Evolutionary conservation across 2,329 filamentous ascomycete genomes (phyloP), one percentile per base, ranked within the genome.

Genomic region (Coniella lustricola): DNA sequence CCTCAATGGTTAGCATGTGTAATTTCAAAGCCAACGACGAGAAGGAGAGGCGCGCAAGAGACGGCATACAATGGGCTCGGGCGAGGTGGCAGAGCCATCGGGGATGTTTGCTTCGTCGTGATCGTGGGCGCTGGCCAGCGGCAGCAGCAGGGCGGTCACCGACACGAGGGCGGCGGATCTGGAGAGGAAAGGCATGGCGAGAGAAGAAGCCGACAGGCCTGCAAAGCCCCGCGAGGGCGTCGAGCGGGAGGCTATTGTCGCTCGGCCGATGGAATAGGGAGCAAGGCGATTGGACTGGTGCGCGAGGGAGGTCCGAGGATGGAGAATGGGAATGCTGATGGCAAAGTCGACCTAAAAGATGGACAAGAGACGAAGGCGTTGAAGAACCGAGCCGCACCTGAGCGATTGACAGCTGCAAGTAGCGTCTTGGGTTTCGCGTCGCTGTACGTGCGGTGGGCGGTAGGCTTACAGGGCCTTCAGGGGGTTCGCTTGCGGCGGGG

Each of bases 31-130:
- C n/a, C n/a, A 14, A 18, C 22, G 29, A 37, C 22, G 16, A 14
- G 20, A 8, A 9, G 13, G 10, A 20, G 21, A 20, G n/a, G 13
- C n/a, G n/a, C 13, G 38, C 14, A 5, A 4, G 14, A 13, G 31
- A 39, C 25, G 33, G 14, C 81, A 51, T 72, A 87, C 84, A 58
- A 91, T 76, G 1, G 87, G 87, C 31, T 91, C 87, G 39, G 67
- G 60, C n/a, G 85, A 87, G 59, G 87, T 71, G 25, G 77, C 74
- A 56, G 82, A 68, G 58, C 86, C 87, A 56, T 87, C 82, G 14
- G 81, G 77, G 54, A 93, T 83, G 39, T 77, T 69, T 45, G 67
- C 68, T 43, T 67, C 67, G 55, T 70, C 67, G 61, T 77, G 73
- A 36, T 77, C 74, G 64, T 81, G 77, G 42, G 63, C 64, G 21